Percentiles rank a stretch among this genome's conserved stretches.
Conservation (phyloP, 768 basidiomycete species). For the Psilocybe sp. region DNA sequence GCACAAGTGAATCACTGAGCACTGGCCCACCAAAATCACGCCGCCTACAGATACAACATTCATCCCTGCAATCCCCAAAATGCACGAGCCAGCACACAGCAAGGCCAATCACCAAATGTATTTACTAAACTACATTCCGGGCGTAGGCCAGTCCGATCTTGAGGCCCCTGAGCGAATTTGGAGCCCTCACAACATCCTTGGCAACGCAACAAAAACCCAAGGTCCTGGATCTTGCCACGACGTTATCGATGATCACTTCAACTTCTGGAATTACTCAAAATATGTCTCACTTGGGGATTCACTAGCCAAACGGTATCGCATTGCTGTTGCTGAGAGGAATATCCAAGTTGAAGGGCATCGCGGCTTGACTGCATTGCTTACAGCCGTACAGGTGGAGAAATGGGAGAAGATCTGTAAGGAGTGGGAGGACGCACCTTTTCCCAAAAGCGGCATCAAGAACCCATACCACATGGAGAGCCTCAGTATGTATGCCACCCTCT, state of each 20-base stretch:
- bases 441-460: not conserved
- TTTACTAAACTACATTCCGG: slow-evolving; percentile 22
- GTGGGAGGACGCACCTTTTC: slow-evolving; percentile 4
- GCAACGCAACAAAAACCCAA: slow-evolving; percentile 29
- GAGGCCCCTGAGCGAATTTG: slow-evolving; percentile 32
- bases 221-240: slow-evolving; percentile 20
- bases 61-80: slow-evolving; percentile 21
- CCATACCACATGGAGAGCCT: not conserved
- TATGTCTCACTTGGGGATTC: slow-evolving; percentile 2
- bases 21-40: not conserved
- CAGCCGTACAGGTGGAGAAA: not conserved
- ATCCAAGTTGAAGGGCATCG: slow-evolving; percentile 9
- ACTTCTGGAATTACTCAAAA: slow-evolving; percentile 25
- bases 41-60: not conserved
- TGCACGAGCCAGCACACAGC: slow-evolving; percentile 25
- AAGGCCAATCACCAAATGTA: slow-evolving; percentile 15
- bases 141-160: slow-evolving; percentile 25
- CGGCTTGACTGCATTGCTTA: slow-evolving; percentile 3
- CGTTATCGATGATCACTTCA: slow-evolving; percentile 7
- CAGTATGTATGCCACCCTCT: not conserved
- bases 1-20: slow-evolving; percentile 7
- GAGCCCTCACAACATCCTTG: slow-evolving; percentile 22
- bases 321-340: slow-evolving; percentile 5
- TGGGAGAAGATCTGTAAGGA: slow-evolving; percentile 1
- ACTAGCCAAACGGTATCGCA: not conserved